These are phyloP conservation scores for Boletus tylopilopsis DNA, from an alignment of 768 basidiomycete genomes.

Conservation along the genomic window DNA sequence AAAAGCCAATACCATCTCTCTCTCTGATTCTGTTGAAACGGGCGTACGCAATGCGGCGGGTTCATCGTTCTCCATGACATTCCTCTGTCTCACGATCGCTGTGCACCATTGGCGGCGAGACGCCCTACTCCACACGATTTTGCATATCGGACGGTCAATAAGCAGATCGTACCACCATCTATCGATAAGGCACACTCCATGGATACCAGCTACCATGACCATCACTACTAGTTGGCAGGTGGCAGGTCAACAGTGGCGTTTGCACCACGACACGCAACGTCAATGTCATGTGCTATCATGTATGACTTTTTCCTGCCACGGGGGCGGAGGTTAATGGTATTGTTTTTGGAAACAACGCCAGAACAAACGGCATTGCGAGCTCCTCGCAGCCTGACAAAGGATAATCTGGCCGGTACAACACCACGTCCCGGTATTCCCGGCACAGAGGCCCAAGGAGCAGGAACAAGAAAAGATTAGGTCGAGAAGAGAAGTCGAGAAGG, in stretches of 20 bases:
- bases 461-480: not conserved
- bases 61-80: too few species aligned
- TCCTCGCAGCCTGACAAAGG: not conserved
- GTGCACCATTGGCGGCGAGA: too few species aligned
- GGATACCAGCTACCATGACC: not conserved
- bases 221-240: not conserved
- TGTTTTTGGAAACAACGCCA: not conserved
- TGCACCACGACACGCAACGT: too few species aligned
- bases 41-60: too few species aligned
- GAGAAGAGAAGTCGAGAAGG: not conserved
- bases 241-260: not conserved
- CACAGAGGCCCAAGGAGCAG: not conserved
- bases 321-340: too few species aligned
- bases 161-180: conserved; percentile 4
- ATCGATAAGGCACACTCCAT: conserved; percentile 7
- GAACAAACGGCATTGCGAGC: not conserved
- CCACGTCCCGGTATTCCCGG: not conserved
- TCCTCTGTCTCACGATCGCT: not conserved
- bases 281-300: too few species aligned
- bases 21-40: too few species aligned
- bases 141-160: conserved; percentile 7
- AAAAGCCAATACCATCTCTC: too few species aligned
- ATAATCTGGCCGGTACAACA: not conserved
- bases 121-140: conserved; percentile 1
- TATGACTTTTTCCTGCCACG: too few species aligned